Evolutionary conservation across 2,329 filamentous ascomycete species (phyloP), one percentile per base, ranked within the genome.

Genomic region (Capronia americana): DNA sequence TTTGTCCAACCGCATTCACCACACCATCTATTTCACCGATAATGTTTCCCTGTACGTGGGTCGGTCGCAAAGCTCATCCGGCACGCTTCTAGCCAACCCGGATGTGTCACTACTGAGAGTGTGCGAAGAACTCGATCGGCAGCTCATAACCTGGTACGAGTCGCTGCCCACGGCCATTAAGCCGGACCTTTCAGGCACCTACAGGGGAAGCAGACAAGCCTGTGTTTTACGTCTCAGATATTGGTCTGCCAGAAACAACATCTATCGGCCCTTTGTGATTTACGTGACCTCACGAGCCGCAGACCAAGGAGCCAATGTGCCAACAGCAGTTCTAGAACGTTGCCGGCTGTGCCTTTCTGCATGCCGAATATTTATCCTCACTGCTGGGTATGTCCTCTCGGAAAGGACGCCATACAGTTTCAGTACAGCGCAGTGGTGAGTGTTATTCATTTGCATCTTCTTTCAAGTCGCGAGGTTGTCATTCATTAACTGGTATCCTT

Each of bases 1-100:
- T 23, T 50, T 63, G 34, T 41, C 48, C 8, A 63, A 63, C 30
- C 61, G 61, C 20, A 57, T 63, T 6, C 51, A 57, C 20, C 54
- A 63, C 41, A 46, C 51, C 26, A 38, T 63, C n/a, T 63, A 63
- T 46, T 56, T 50, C 53, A 60, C 57, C 26, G 57, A 60, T 24
- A 32, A 44, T 10, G 26, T 60, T 28, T 50, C 41, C 17, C 57
- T 60, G n/a, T 60, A 60, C 24, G 24, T 28, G 14, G 38, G 38
- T 20, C 38, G 17, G 38, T 44, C 38, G 17, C 38, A n/a, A 44
- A n/a, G 38, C 17, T 44, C 38, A n/a, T 44, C 38, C 20, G 14
- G 14, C 38, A 7, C 17, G 38, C 17, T 44, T 17, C 38, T n/a
- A n/a, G 38, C 1, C 38, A 17, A 44, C 7, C 38, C 38, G 17